Evolutionary conservation across 306 rosid species (phyloP), one percentile per base, ranked within the genome.

Genomic region (Abrus pulchellus): DNA sequence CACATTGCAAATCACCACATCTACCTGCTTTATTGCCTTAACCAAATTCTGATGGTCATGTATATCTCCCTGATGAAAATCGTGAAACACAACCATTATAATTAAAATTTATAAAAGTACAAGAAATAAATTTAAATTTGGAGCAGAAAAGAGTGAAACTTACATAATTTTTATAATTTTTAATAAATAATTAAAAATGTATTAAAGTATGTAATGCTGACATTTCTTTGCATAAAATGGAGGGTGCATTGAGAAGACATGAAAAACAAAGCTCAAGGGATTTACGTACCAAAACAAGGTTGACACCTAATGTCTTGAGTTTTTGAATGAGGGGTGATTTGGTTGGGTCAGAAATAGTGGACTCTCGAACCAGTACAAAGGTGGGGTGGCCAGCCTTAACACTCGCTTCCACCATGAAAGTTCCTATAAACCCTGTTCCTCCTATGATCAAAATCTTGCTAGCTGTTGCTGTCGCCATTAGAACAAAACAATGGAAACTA

Each of bases 341-440:
- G 0, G 62, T 60, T 0, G 93, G 91, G 75, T 91, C 84, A 3
- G 88, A 80, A 12, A 88, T 76, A 1, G 92, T 83, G 83, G 85
- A 78, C 30, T 89, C 86, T 28, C 98, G 77, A 43, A 85, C 75
- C 9, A 91, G 77, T 76, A 86, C 80, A 63, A 85, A 89, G 36
- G 97, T 90, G 11, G 89, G 93, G 62, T 91, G 90, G 12, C 87
- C 93, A 0, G 90, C 77, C 59, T 88, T 87, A 10, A 63, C 87
- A 74, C 97, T 87, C 2, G 94, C 97, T 78, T 91, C 92, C 0
- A 86, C 94, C 0, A 93, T 54, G 82, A 83, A 90, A 64, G 90
- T 93, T 63, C 97, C 98, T 13, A 90, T 87, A 80, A 87, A 88
- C 1, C 94, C 94, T 0, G 92, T 91, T 60, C 97, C 92, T 67